These are phyloP conservation scores for Nymphaea colorata DNA, from an alignment of 164 flowering plant genomes.

Conservation along the genomic window DNA sequence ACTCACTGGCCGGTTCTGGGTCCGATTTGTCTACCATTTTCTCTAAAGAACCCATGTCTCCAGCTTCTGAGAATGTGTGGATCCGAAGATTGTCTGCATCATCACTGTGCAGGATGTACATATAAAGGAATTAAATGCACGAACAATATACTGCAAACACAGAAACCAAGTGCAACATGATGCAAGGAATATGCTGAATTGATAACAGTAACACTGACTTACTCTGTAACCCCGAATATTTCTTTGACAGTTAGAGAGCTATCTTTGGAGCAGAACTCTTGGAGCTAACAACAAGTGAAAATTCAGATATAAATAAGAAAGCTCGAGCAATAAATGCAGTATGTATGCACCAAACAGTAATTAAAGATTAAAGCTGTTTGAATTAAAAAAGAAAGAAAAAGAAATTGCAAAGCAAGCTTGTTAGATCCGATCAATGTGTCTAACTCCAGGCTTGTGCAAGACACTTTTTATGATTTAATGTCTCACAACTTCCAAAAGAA, in stretches of 20 bases:
- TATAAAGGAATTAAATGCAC: constrained; percentile 1
- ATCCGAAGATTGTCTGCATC: constrained; percentile 77
- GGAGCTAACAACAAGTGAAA: constrained; percentile 46
- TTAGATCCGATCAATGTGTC: too few species aligned
- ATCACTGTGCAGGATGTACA: constrained; percentile 37
- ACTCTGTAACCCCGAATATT: constrained; percentile 96
- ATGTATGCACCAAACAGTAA: too few species aligned
- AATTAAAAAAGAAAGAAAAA: too few species aligned
- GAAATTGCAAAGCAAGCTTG: too few species aligned
- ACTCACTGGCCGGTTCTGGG: constrained; percentile 29
- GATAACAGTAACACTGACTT: constrained; percentile 15
- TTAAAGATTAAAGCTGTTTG: too few species aligned
- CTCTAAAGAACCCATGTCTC: constrained; percentile 74
- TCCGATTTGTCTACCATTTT: constrained; percentile 56
- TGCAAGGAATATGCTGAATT: not conserved
- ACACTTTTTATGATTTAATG: too few species aligned
- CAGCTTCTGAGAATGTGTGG: constrained; percentile 61
- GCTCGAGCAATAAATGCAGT: not conserved
- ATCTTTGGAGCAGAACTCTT: constrained; percentile 79
- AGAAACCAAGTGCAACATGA: not conserved
- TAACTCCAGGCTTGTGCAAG: too few species aligned
- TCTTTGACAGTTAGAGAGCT: constrained; percentile 75
- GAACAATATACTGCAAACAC: not conserved
- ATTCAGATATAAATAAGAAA: not conserved
- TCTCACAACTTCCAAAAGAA: too few species aligned